Conservation (phyloP, 495 filamentous ascomycete species). For the Penicillium robsamsonii region DNA sequence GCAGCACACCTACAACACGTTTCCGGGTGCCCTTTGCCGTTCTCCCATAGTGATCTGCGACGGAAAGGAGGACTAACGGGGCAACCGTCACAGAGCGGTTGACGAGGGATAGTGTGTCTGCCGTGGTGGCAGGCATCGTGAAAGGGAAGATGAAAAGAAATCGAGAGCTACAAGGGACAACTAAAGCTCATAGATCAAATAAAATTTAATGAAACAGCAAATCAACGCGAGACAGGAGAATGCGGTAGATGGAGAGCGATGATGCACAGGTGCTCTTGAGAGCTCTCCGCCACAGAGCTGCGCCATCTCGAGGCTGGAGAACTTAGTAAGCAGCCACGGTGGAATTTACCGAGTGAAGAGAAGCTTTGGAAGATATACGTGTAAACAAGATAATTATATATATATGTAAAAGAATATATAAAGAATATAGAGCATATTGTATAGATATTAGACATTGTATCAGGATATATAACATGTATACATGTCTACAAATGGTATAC, state of each 20-base stretch:
- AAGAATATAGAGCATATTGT: not conserved
- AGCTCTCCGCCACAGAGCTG: constrained; percentile 25
- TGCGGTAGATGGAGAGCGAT: constrained; percentile 22
- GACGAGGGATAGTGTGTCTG: constrained; percentile 88
- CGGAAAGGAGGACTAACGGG: constrained; percentile 94
- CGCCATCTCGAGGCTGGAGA: constrained; percentile 22
- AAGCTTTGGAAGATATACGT: not conserved
- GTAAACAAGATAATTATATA: not conserved
- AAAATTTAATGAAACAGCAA: constrained; percentile 1
- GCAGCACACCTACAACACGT: constrained; percentile 91
- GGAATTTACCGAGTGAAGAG: not conserved
- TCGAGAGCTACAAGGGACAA: not conserved
- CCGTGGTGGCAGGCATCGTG: constrained; percentile 90
- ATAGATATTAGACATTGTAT: not conserved
- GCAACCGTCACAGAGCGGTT: constrained; percentile 93
- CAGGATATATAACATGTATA: not conserved
- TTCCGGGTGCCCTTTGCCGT: constrained; percentile 85
- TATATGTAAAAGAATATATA: not conserved
- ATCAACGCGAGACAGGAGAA: constrained; percentile 10
- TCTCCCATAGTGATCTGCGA: constrained; percentile 97
- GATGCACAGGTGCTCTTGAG: constrained; percentile 24
- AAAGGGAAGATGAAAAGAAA: constrained; percentile 13
- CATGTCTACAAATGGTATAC: not conserved
- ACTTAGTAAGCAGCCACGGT: constrained; percentile 19
- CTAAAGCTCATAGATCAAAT: constrained; percentile 4